Evolutionary conservation across 2,329 filamentous ascomycete species (phyloP), one percentile per base, ranked within the genome.

Genomic region (Paracoccidioides lutzii): DNA sequence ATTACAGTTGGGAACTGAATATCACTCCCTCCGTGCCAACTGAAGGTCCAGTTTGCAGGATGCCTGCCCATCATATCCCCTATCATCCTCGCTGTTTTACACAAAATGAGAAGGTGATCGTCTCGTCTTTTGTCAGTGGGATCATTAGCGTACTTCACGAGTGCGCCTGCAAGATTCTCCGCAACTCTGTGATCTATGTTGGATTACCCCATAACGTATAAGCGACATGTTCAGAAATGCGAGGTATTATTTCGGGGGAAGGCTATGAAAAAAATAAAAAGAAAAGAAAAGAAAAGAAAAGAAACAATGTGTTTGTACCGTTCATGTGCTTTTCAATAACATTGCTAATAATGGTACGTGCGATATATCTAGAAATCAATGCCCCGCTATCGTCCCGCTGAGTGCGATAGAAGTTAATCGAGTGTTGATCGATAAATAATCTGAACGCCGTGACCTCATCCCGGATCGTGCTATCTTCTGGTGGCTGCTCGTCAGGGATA

Each of bases 1-100:
- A 55, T 50, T 33, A 55, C 33, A 12, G 44, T 48, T 33, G 53
- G 53, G 41, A 55, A 55, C n/a, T 40, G 10, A 12, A 55, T 38
- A 54, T 54, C 52, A 9, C 2, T 44, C 10, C 35, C 37, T 42
- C 38, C 53, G 6, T 28, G 10, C 43, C 43, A 50, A 41, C 10
- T 35, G 9, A 55, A 55, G 12, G 15, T 49, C 53, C 53, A 55
- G 28, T 9, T 44, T 15, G 45, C 33, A 3, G 43, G 43, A 42
- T 55, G 53, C 5, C 53, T 43, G n/a, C 38, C 43, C 28, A 32
- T 49, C 53, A 55, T 38, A 15, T n/a, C 4, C 43, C 32, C 15
- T 40, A 55, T 55, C 33, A 12, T 41, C 7, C 40, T 45, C 15
- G 43, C 53, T 28, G 35, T 55, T 15, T 32, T 10, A 42, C 53